Base-by-base conservation (phyloP, 768 basidiomycete species). In the Xerocomellus amylosporus region DNA sequence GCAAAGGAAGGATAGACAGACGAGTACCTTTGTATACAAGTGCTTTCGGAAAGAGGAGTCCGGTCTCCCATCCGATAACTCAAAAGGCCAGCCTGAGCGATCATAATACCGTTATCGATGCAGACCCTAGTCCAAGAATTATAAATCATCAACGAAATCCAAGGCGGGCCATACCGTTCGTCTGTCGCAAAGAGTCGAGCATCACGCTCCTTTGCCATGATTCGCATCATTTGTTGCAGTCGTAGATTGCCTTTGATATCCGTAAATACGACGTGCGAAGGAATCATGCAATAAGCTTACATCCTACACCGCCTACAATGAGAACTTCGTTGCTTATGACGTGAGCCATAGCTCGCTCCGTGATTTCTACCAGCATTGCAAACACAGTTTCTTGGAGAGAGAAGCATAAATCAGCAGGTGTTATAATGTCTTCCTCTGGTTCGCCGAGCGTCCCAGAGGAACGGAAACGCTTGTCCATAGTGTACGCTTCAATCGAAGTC, bases 61-160 rank as follows among this genome's bases (percentile, higher is more conserved):
- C 74, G 72, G 56, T 85, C 79, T 24, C 96, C 97, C 93, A 95
- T 98, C 3, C 97, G 81, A 69, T 84, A 93, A 58, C 87, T 85
- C 36, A 99, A 77, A 28, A 99, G 79, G 6, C 97, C 97, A 7
- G 97, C 97, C 66, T 99, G 97, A 3, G 97, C 96, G 51, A 99
- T 98, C 97, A 99, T 99, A 62, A 98, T 96, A 1, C 97, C 97
- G 62, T 99, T 99, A 70, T 99, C 97, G 56, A 99, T 98, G 72
- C 97, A 98, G 72, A 96, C 98, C 50, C 95, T 96, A 62, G n/a
- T n/a, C 20, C 37, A 42, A 40, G 19, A 19, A 9, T 49, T 46
- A 53, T 49, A 45, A 45, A 28, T 10, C 15, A 15, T 33, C 34
- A 17, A 37, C 24, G 34, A 49, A 40, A 44, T 45, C 15, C 26